Evolutionary conservation across 495 filamentous ascomycete species (phyloP).

Genomic region (Aspergillus leporis): DNA sequence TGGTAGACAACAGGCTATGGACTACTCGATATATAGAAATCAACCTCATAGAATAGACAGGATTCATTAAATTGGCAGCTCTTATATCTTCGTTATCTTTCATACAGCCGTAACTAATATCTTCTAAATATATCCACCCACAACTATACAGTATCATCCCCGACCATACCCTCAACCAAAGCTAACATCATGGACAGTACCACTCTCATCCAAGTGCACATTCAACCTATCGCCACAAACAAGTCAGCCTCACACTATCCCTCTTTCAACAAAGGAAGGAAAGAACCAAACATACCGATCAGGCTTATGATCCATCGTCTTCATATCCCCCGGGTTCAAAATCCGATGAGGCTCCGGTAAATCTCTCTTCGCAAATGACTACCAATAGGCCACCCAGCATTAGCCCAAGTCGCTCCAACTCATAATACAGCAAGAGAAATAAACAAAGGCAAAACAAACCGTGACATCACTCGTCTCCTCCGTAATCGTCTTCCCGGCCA

Average conservation of each 20-base stretch:
- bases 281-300: conserved; percentile 47
- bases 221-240: conserved; percentile 57
- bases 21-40: not conserved
- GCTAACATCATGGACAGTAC: conserved; percentile 69
- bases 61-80: not conserved
- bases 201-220: conserved; percentile 69
- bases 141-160: not conserved
- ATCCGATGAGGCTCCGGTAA: conserved; percentile 69
- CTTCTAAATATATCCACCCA: not conserved
- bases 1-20: not conserved
- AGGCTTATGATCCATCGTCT: conserved; percentile 61
- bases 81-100: not conserved
- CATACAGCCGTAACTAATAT: not conserved
- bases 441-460: conserved; percentile 34
- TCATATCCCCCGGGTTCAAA: conserved; percentile 61
- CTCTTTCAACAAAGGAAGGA: not conserved
- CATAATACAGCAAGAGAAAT: not conserved
- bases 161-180: conserved; percentile 31
- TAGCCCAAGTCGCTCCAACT: not conserved
- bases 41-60: not conserved
- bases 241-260: conserved; percentile 1
- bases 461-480: conserved; percentile 46
- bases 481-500: conserved; percentile 72
- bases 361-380: conserved; percentile 77
- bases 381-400: not conserved